Conservation (phyloP, 2,329 filamentous ascomycete genomes). For the Diaporthe vaccinii region DNA sequence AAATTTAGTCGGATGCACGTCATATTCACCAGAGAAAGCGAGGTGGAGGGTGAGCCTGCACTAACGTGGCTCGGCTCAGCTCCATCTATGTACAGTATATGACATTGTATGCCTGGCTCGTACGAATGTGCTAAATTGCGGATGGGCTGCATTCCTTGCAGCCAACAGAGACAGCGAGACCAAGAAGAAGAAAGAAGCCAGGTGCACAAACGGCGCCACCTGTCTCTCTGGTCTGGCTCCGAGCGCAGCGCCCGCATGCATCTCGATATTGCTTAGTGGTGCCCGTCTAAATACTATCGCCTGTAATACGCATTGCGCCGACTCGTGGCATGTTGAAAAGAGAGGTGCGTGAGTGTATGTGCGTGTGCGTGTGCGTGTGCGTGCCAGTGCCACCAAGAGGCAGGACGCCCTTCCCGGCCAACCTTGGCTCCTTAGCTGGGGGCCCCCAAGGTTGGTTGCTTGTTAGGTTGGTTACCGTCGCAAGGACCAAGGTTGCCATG, state of each 20-base stretch:
- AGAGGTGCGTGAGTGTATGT: not conserved
- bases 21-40: not conserved
- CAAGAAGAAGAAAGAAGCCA: not conserved
- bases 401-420: slow-evolving; percentile 11
- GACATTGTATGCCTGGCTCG: not conserved
- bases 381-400: too few relatives aligned
- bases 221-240: slow-evolving; percentile 21
- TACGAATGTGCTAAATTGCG: not conserved
- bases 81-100: slow-evolving; percentile 2
- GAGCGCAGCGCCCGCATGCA: slow-evolving; percentile 24
- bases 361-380: not conserved
- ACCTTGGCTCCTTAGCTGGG: slow-evolving; percentile 7
- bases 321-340: slow-evolving; percentile 23
- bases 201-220: not conserved
- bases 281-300: slow-evolving; percentile 8
- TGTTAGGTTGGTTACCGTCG: not conserved
- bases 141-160: slow-evolving; percentile 8
- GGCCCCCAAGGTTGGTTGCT: not conserved
- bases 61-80: not conserved
- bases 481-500: slow-evolving; percentile 25
- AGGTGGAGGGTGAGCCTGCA: slow-evolving; percentile 21
- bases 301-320: slow-evolving; percentile 30
- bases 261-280: slow-evolving; percentile 29
- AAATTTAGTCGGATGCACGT: slow-evolving; percentile 20
- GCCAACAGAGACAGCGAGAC: not conserved